phyloP scores from a whole-genome alignment of 257 asterid species.

The Osmanthus fragrans region DNA sequence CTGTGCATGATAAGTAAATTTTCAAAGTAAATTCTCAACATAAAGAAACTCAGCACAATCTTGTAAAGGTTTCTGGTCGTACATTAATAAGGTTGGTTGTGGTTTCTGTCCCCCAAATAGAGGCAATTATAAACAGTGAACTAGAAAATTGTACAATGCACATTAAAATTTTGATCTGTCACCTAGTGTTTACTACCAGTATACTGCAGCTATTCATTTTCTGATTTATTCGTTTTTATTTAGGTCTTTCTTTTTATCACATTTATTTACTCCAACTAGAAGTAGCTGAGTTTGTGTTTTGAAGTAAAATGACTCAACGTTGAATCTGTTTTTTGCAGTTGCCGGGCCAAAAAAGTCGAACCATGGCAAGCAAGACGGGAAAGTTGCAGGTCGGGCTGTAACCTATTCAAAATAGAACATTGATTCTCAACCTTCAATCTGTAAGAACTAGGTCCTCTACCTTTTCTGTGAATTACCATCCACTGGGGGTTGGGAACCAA shows the following conservation, averaged over 20 bases:
- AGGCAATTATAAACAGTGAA: background rate
- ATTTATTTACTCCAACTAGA: background rate
- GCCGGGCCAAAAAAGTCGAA: background rate
- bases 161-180: background rate
- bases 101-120: background rate
- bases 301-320: background rate
- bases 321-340: background rate
- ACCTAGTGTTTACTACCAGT: background rate
- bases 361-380: background rate
- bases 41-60: conserved; percentile 15
- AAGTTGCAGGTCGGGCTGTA: background rate
- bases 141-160: background rate
- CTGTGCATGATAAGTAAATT: too few species aligned
- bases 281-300: background rate
- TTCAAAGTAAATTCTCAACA: too few species aligned
- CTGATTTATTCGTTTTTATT: background rate
- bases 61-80: background rate
- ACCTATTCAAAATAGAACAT: background rate
- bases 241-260: background rate
- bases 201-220: background rate
- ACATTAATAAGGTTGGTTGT: conserved; percentile 35
- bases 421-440: background rate
- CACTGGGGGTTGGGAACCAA: too few species aligned
- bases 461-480: too few species aligned
- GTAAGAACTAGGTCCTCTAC: background rate